phyloP scores from a whole-genome alignment of 495 filamentous ascomycete genomes.

The Xylaria longipes region DNA sequence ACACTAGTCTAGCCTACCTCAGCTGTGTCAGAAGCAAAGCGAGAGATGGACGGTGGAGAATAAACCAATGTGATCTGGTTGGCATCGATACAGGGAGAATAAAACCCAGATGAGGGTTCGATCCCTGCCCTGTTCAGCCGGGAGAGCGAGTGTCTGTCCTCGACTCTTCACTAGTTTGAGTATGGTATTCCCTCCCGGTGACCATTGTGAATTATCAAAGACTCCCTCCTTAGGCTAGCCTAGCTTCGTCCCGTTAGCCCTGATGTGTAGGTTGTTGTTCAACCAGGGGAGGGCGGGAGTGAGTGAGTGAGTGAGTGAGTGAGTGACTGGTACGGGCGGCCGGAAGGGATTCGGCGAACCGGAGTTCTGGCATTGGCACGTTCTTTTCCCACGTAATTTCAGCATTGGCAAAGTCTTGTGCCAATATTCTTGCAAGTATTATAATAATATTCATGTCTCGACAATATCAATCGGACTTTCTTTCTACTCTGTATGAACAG shows the following conservation, averaged over 20 bases:
- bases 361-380: slow-evolving; percentile 12
- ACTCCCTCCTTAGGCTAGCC: background rate
- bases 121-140: background rate
- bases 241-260: background rate
- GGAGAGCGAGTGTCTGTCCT: background rate
- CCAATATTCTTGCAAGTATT: background rate
- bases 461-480: background rate
- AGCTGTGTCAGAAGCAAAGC: slow-evolving; percentile 11
- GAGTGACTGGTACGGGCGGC: slow-evolving; percentile 3
- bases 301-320: background rate
- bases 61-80: background rate
- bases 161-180: background rate
- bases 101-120: background rate
- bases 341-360: slow-evolving; percentile 22
- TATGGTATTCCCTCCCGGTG: background rate
- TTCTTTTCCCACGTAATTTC: background rate
- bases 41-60: slow-evolving; percentile 3
- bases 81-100: background rate
- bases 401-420: background rate
- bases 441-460: background rate
- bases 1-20: background rate
- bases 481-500: background rate
- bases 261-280: background rate
- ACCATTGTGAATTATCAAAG: background rate
- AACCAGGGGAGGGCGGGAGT: background rate